Evolutionary conservation across 139 green algal species (phyloP).

Genomic region (Chlamydomonas sphaeroides): DNA sequence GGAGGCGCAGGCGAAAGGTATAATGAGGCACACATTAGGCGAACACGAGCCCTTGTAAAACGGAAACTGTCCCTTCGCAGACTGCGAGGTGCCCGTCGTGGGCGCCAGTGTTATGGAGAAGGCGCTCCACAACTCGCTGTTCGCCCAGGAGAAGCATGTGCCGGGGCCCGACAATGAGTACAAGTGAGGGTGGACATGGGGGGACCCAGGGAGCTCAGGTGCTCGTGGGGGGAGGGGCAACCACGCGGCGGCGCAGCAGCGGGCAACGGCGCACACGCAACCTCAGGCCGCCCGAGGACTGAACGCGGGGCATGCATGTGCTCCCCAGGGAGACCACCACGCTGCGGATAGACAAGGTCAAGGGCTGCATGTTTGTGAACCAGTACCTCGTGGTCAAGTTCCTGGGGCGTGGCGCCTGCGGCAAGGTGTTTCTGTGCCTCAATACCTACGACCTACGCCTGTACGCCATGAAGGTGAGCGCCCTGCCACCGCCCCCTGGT

Average conservation of each 20-base stretch:
- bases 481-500: background rate
- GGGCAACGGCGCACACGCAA: background rate
- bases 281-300: too few species aligned
- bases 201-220: too few species aligned
- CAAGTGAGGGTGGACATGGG: too few species aligned
- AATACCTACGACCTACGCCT: conserved; percentile 76
- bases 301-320: too few species aligned
- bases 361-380: conserved; percentile 85
- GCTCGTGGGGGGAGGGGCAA: background rate
- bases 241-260: background rate
- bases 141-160: conserved; percentile 39
- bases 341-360: conserved; percentile 74
- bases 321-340: conserved; percentile 70
- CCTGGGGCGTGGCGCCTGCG: conserved; percentile 77
- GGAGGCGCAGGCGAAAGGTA: conserved; percentile 7
- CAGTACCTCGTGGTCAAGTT: conserved; percentile 89
- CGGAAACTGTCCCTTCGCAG: background rate
- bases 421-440: conserved; percentile 87
- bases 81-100: conserved; percentile 29
- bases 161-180: conserved; percentile 26
- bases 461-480: conserved; percentile 89
- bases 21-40: too few species aligned
- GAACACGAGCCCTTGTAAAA: too few species aligned
- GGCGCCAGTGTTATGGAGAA: conserved; percentile 57
- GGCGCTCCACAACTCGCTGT: conserved; percentile 52